phyloP scores from a whole-genome alignment of 106 monocot genomes.

The Phalaenopsis equestris region DNA sequence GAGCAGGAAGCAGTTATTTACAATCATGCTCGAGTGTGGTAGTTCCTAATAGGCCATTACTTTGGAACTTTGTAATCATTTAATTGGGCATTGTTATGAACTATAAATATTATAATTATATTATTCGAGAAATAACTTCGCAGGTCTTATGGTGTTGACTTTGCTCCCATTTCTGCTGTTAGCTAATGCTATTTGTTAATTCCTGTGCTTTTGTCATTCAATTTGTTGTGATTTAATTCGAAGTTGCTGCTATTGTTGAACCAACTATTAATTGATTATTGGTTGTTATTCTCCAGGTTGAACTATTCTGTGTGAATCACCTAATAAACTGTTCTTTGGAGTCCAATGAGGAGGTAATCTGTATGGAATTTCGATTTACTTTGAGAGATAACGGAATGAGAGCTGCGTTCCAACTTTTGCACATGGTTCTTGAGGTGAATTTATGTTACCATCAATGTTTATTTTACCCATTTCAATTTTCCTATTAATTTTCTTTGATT shows the following conservation, averaged over 20 bases:
- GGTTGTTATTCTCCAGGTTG: slow-evolving; percentile 47
- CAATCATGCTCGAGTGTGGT: too few relatives aligned
- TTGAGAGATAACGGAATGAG: slow-evolving; percentile 96
- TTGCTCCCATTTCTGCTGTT: neutral
- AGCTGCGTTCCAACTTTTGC: slow-evolving; percentile 97
- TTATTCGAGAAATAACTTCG: neutral
- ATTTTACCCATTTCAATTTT: neutral
- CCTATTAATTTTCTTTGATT: neutral
- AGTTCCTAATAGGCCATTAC: too few relatives aligned
- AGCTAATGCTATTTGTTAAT: neutral
- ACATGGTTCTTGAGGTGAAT: slow-evolving; percentile 97
- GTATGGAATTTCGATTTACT: slow-evolving; percentile 95
- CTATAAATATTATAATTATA: neutral
- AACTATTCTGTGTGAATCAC: slow-evolving; percentile 98
- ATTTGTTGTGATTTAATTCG: neutral
- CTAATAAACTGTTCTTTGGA: slow-evolving; percentile 97
- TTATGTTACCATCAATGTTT: neutral
- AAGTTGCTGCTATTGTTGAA: neutral
- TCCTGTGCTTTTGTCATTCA: neutral
- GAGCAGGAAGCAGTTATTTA: too few relatives aligned
- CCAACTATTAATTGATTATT: neutral
- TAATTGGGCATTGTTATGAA: neutral
- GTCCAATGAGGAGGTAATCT: slow-evolving; percentile 93
- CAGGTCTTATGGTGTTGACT: neutral
- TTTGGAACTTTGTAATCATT: too few relatives aligned